Conservation (phyloP, 257 asterid genomes). For the Primulina tabacum region DNA sequence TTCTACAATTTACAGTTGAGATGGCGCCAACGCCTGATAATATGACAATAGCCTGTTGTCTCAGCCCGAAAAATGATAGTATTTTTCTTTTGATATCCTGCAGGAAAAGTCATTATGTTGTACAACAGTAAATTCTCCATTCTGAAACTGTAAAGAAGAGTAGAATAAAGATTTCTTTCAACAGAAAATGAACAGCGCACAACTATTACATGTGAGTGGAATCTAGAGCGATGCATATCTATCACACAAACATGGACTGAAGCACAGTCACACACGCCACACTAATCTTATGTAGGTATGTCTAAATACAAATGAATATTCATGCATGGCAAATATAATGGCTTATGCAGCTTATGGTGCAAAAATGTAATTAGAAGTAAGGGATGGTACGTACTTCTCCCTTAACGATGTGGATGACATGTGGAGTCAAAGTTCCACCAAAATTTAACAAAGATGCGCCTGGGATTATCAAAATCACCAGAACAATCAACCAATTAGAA, state of each 20-base stretch:
- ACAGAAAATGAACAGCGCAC: background rate
- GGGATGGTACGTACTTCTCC: conserved; percentile 61
- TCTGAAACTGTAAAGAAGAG: conserved; percentile 1
- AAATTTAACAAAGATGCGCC: conserved; percentile 63
- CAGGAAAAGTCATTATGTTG: conserved; percentile 10
- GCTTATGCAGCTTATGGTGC: background rate
- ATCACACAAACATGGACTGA: background rate
- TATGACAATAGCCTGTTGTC: conserved; percentile 57
- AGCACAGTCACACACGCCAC: background rate
- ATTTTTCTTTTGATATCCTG: conserved; percentile 76
- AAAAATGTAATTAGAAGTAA: conserved; percentile 13
- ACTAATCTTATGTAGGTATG: background rate
- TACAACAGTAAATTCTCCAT: background rate
- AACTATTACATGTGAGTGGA: background rate
- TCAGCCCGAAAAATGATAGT: conserved; percentile 56
- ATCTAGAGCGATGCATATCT: background rate
- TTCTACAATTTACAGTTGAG: conserved; percentile 63
- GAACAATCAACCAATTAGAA: conserved; percentile 24
- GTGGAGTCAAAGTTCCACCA: conserved; percentile 73
- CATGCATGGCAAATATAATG: background rate
- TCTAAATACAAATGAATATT: background rate
- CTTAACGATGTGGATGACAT: conserved; percentile 54
- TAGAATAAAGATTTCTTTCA: background rate
- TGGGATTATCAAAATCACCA: conserved; percentile 29
- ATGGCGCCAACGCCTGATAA: conserved; percentile 72